These are phyloP conservation scores for Neonectria punicea DNA, from an alignment of 2,329 filamentous ascomycete genomes.

Conservation along the genomic window DNA sequence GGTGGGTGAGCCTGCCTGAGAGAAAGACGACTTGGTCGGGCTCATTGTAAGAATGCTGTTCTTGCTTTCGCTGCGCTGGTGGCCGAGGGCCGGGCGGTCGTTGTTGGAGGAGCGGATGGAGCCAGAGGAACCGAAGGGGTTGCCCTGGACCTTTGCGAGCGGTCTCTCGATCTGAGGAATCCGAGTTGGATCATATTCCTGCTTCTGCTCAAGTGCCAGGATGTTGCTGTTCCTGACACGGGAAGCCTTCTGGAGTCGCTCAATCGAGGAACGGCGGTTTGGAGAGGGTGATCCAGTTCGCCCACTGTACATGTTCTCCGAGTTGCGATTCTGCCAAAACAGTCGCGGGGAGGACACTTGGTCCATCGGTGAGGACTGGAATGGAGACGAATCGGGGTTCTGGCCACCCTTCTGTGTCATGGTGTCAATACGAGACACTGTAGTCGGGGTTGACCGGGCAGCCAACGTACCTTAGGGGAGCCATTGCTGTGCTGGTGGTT, in stretches of 20 bases:
- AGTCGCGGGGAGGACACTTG: constrained; percentile 78
- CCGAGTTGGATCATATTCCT: constrained; percentile 88
- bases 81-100: constrained; percentile 54
- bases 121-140: constrained; percentile 71
- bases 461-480: constrained; percentile 50
- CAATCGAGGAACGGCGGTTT: constrained; percentile 87
- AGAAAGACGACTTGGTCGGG: constrained; percentile 58
- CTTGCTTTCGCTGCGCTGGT: constrained; percentile 63
- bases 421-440: constrained; percentile 45
- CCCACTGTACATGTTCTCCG: constrained; percentile 76
- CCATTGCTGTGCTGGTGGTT: constrained; percentile 74
- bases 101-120: constrained; percentile 63
- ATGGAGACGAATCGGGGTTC: constrained; percentile 81
- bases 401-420: constrained; percentile 71
- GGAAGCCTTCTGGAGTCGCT: constrained; percentile 93
- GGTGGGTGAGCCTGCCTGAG: constrained; percentile 48
- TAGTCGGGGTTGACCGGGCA: constrained; percentile 11
- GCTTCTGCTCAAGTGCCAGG: constrained; percentile 90
- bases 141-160: constrained; percentile 79
- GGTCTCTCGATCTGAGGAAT: constrained; percentile 84
- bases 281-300: constrained; percentile 73
- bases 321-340: constrained; percentile 88
- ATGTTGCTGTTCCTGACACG: constrained; percentile 99
- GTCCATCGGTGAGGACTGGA: constrained; percentile 83
- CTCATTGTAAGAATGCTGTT: constrained; percentile 68